Percentiles rank a stretch among this genome's conserved stretches.
Conservation (phyloP, 805 yeast genomes). For the Blastobotrys attinorum region DNA sequence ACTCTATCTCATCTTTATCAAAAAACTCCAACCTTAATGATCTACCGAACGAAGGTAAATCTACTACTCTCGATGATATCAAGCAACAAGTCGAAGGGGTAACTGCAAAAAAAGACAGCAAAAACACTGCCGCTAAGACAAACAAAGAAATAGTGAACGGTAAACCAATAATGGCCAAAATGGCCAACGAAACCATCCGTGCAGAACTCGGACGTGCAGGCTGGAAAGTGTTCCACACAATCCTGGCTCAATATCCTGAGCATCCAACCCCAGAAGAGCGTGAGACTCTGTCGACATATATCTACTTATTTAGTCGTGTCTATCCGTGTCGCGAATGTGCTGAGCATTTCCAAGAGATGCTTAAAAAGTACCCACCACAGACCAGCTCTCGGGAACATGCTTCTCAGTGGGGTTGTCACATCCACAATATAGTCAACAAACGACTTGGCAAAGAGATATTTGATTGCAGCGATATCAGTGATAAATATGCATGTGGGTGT, state of each 20-base stretch:
- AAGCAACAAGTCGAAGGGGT: neutral
- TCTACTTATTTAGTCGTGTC: constrained; percentile 75
- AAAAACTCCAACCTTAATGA: neutral
- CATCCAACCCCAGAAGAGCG: constrained; percentile 59
- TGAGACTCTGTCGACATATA: constrained; percentile 52
- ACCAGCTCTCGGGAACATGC: constrained; percentile 67
- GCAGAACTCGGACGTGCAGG: constrained; percentile 87
- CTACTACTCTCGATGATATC: constrained; percentile 9
- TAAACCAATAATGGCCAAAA: constrained; percentile 79
- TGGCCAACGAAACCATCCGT: constrained; percentile 73
- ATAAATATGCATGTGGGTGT: constrained; percentile 96
- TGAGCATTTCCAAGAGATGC: constrained; percentile 67
- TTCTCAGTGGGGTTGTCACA: constrained; percentile 91
- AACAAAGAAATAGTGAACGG: constrained; percentile 17
- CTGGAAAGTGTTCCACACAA: constrained; percentile 89
- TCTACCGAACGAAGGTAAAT: constrained; percentile 1
- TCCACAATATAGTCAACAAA: constrained; percentile 81
- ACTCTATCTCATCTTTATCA: no score
- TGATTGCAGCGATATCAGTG: constrained; percentile 79
- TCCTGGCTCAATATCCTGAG: constrained; percentile 87
- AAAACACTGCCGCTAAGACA: neutral
- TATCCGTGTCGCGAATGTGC: constrained; percentile 95
- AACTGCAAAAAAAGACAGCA: neutral
- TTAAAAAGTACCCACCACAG: constrained; percentile 78
- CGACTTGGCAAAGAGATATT: constrained; percentile 60